These are phyloP conservation scores for Millerozyma acaciae DNA, from an alignment of 805 yeast genomes.

Conservation along the genomic window DNA sequence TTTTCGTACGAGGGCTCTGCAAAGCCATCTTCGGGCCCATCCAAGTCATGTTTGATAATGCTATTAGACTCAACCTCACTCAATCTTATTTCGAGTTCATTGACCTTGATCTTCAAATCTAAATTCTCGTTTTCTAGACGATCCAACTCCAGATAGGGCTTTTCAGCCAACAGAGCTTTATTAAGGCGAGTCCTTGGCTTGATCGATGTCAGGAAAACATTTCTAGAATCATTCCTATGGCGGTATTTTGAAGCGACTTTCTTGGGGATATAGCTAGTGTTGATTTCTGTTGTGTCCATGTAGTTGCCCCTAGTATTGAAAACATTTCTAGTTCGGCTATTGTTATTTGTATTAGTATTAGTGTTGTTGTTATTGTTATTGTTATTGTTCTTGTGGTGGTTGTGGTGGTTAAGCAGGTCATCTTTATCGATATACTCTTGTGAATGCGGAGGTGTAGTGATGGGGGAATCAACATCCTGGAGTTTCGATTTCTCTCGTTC, in stretches of 20 bases:
- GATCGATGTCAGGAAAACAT: too few relatives aligned
- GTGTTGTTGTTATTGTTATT: too few relatives aligned
- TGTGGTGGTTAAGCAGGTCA: slow-evolving; percentile 2
- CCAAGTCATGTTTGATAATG: not conserved
- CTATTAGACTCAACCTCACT: slow-evolving; percentile 2
- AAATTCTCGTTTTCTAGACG: slow-evolving; percentile 8
- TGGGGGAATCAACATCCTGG: slow-evolving; percentile 21
- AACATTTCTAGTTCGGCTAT: not conserved
- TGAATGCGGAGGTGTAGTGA: slow-evolving; percentile 34
- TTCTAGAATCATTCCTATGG: not conserved
- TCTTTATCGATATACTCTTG: slow-evolving; percentile 13
- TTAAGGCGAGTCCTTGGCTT: too few relatives aligned
- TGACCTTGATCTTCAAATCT: slow-evolving; percentile 6
- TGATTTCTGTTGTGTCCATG: slow-evolving; percentile 6
- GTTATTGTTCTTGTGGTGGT: too few relatives aligned
- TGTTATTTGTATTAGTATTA: too few relatives aligned
- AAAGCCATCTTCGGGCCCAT: slow-evolving; percentile 1
- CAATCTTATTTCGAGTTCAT: slow-evolving; percentile 7
- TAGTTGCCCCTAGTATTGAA: not conserved
- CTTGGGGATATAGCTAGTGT: slow-evolving; percentile 12
- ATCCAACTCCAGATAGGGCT: slow-evolving; percentile 6
- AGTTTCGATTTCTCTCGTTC: not conserved
- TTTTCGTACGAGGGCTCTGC: not conserved
- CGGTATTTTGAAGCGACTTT: slow-evolving; percentile 2
- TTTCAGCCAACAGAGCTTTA: slow-evolving; percentile 2